These are phyloP conservation scores for Metschnikowia noctiluminum DNA, from an alignment of 805 yeast species.

Conservation along the genomic window DNA sequence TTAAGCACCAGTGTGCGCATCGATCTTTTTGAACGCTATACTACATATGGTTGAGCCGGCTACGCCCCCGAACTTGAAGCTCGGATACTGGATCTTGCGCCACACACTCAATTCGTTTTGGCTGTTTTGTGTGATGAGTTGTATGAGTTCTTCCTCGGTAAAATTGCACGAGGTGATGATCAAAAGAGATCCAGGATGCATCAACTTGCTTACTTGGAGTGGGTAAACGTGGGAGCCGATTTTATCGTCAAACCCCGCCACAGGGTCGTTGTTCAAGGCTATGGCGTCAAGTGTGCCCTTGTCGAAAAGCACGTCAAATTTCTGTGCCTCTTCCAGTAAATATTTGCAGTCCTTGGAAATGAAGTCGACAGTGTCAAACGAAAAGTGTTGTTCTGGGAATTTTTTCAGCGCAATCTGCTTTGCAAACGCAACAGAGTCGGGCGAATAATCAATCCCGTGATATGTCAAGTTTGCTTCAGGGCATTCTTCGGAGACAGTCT, in stretches of 20 bases:
- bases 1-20: background rate
- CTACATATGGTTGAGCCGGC: slow-evolving; percentile 87
- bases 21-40: slow-evolving; percentile 60
- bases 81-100: slow-evolving; percentile 72
- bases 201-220: slow-evolving; percentile 49
- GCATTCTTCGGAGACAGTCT: slow-evolving; percentile 59
- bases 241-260: slow-evolving; percentile 42
- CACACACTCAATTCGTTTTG: slow-evolving; percentile 50
- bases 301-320: slow-evolving; percentile 77
- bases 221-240: slow-evolving; percentile 62
- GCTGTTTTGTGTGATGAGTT: slow-evolving; percentile 46
- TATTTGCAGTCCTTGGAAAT: slow-evolving; percentile 40
- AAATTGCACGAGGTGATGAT: slow-evolving; percentile 91
- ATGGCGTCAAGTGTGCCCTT: slow-evolving; percentile 98
- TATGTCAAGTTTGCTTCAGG: slow-evolving; percentile 24
- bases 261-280: slow-evolving; percentile 64
- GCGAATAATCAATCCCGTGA: slow-evolving; percentile 83
- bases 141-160: slow-evolving; percentile 71
- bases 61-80: slow-evolving; percentile 84
- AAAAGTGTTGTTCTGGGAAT: slow-evolving; percentile 31
- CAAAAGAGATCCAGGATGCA: slow-evolving; percentile 56
- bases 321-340: slow-evolving; percentile 30
- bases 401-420: slow-evolving; percentile 46
- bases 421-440: slow-evolving; percentile 77
- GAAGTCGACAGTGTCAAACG: slow-evolving; percentile 72